Base-by-base conservation (phyloP, 2,329 filamentous ascomycete species). In the Phyllosticta citribraziliensis region DNA sequence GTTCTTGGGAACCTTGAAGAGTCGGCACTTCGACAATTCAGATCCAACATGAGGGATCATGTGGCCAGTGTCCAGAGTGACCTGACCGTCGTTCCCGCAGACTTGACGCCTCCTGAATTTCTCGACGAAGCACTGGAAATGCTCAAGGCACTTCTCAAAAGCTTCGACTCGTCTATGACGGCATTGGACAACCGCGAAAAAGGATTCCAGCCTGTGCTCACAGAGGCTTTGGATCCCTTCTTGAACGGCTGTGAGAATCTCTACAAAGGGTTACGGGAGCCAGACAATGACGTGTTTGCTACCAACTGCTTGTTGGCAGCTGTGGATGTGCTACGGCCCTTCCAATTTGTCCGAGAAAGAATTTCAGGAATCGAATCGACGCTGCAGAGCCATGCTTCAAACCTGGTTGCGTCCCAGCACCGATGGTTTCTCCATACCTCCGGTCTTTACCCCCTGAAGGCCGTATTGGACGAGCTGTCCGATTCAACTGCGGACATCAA, bases 211-310 rank as follows among this genome's bases (percentile, higher is more conserved):
- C 82, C 85, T 5, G 85, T 96, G 20, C 78, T 97, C 19, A 79
- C 80, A 51, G 89, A 93, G 68, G 87, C 91, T 0, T 84, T 97
- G 40, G 89, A 96, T 66, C 93, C 94, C 0, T 97, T 94, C 74
- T 77, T 97, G 53, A 79, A 83, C 14, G 85, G 84, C n/a, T 91
- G 88, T 69, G 82, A 87, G 63, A 86, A 84, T 61, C 82, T 94
- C 68, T 82, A 87, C 12, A 82, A 80, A 63, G 77, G 78, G 19
- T 77, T 94, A 53, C 74, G 79, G 3, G 71, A 80, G 1, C 86
- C 87, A 0, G 80, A 82, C 9, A 80, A 80, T 54, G 82, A 84
- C 33, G 84, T 93, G 6, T 92, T 93, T 69, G 78, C 83, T 8
- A 80, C 90, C 63, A 94, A 94, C 70, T 93, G 87, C 73, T 74